Conservation (phyloP, 345 rosid species). For the Dovyalis caffra region DNA sequence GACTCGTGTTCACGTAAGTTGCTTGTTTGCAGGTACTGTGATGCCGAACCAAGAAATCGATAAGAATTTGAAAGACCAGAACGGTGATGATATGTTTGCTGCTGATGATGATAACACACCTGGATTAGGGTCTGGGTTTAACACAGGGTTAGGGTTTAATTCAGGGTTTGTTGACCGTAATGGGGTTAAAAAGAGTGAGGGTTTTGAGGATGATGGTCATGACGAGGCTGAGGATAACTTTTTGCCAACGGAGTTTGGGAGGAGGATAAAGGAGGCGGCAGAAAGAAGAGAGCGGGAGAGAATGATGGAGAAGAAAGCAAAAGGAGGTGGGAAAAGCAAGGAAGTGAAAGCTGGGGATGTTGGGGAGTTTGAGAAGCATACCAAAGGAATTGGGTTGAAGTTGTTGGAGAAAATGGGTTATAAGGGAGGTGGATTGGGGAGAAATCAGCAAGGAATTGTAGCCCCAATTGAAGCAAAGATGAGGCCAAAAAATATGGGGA, state of each 20-base stretch:
- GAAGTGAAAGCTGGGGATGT: constrained; percentile 44
- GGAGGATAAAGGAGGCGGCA: constrained; percentile 72
- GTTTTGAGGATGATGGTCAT: constrained; percentile 16
- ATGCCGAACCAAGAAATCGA: constrained; percentile 71
- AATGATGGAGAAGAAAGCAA: constrained; percentile 64
- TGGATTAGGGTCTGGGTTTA: constrained; percentile 39
- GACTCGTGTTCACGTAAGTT: background rate
- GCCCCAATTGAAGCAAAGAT: constrained; percentile 78
- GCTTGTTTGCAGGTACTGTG: constrained; percentile 54
- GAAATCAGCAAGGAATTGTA: constrained; percentile 80
- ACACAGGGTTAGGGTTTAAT: constrained; percentile 31
- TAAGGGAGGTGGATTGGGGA: constrained; percentile 87
- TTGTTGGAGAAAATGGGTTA: constrained; percentile 93
- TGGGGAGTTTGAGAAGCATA: constrained; percentile 71
- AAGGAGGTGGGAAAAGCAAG: constrained; percentile 44
- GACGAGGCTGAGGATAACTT: constrained; percentile 38
- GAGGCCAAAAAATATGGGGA: constrained; percentile 92
- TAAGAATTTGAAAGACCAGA: constrained; percentile 46
- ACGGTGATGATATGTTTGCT: constrained; percentile 26
- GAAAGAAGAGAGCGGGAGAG: constrained; percentile 56
- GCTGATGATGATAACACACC: constrained; percentile 42
- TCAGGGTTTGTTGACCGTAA: constrained; percentile 19
- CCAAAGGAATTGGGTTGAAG: constrained; percentile 78
- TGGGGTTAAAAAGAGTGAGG: constrained; percentile 18
- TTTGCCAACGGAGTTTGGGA: constrained; percentile 65